Evolutionary conservation across 331 rosid species (phyloP).

Genomic region (Pyrus hybrid): DNA sequence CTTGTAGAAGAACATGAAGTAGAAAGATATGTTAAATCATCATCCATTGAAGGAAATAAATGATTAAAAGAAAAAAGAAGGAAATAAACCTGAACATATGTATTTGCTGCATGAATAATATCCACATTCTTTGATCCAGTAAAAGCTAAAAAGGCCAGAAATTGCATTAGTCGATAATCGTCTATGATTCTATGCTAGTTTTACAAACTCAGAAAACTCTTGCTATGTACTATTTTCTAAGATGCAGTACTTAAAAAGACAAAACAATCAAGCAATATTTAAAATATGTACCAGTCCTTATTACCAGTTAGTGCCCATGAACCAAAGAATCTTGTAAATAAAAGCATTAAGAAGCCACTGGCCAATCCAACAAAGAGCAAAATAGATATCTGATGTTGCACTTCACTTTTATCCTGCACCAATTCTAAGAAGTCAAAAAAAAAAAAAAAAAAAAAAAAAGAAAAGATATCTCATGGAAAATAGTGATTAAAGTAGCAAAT

Average conservation of each 20-base stretch:
- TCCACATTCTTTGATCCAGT: constrained; percentile 62
- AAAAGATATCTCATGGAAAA: constrained; percentile 4
- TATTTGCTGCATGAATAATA: constrained; percentile 66
- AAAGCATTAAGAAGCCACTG: constrained; percentile 67
- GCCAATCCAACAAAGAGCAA: constrained; percentile 77
- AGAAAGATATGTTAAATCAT: not conserved
- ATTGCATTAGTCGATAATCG: constrained; percentile 20
- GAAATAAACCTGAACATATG: constrained; percentile 68
- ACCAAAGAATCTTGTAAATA: constrained; percentile 68
- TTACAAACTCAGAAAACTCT: constrained; percentile 6
- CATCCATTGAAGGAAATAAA: not conserved
- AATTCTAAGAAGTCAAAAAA: not conserved
- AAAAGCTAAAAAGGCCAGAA: constrained; percentile 52
- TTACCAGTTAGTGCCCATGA: constrained; percentile 65
- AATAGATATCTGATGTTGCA: constrained; percentile 76
- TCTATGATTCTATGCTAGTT: constrained; percentile 15
- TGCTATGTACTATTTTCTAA: constrained; percentile 9
- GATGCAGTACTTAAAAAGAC: not conserved
- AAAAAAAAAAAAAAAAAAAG: constrained; percentile 3
- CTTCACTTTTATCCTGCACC: constrained; percentile 79
- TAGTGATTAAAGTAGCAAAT: not conserved
- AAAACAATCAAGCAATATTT: constrained; percentile 9
- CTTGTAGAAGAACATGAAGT: not conserved
- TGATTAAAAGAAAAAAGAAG: not conserved
- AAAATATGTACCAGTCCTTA: not conserved